Conservation (phyloP, 768 basidiomycete species). For the Mrakia gelida region DNA sequence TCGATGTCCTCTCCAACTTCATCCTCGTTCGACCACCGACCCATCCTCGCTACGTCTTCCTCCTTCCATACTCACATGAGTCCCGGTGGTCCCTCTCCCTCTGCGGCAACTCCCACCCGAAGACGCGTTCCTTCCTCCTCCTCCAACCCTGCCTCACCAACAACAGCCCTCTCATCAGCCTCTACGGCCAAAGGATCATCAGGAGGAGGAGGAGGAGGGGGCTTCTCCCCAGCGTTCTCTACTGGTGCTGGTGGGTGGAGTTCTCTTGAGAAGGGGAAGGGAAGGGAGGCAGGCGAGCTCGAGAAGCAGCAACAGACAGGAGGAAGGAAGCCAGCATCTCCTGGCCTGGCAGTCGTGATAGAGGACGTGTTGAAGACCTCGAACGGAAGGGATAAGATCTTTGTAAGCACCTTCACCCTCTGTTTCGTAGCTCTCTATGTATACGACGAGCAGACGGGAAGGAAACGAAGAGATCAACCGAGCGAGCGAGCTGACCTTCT, state of each 20-base stretch:
- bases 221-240: not conserved
- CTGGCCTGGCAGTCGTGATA: not conserved
- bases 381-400: slow-evolving; percentile 16
- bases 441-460: too few relatives aligned
- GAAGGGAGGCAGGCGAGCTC: not conserved
- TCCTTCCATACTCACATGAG: not conserved
- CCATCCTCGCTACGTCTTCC: not conserved
- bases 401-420: not conserved
- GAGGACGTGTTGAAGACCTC: slow-evolving; percentile 6
- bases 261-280: slow-evolving; percentile 9
- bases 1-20: slow-evolving; percentile 1
- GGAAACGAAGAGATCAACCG: not conserved
- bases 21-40: slow-evolving; percentile 1
- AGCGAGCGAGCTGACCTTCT: not conserved
- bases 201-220: not conserved
- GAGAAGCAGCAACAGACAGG: not conserved
- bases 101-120: not conserved
- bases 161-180: not conserved
- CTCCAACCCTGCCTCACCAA: not conserved
- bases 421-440: too few relatives aligned
- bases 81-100: not conserved
- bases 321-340: not conserved
- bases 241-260: not conserved
- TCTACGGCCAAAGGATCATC: not conserved
- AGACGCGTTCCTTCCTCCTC: slow-evolving; percentile 8